These are phyloP conservation scores for Leccinum truebloodii DNA, from an alignment of 768 basidiomycete species.

Conservation along the genomic window DNA sequence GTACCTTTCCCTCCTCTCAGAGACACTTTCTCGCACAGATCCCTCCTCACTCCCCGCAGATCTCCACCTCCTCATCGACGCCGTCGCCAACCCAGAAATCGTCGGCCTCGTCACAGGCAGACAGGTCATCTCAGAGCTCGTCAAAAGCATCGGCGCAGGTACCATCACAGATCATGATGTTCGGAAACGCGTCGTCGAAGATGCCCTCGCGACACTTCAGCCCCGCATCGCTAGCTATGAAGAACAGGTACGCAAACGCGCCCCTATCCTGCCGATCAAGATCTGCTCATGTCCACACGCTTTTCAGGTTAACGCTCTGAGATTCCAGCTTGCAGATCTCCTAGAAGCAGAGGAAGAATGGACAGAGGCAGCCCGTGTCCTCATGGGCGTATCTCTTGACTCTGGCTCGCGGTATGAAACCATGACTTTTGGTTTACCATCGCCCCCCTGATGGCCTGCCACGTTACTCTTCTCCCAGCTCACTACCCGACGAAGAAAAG, in stretches of 20 bases:
- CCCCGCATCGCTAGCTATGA: conserved; percentile 89
- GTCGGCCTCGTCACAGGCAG: conserved; percentile 87
- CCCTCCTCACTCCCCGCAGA: conserved; percentile 48
- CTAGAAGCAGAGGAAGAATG: conserved; percentile 91
- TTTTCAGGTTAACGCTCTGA: conserved; percentile 71
- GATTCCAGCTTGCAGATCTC: conserved; percentile 90
- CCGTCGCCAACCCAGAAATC: conserved; percentile 79
- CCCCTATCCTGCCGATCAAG: not conserved
- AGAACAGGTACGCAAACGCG: conserved; percentile 68
- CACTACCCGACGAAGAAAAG: conserved; percentile 80
- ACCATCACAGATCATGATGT: conserved; percentile 53
- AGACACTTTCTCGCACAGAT: conserved; percentile 57
- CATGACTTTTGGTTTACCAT: not conserved
- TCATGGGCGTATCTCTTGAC: conserved; percentile 92
- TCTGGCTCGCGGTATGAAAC: conserved; percentile 74
- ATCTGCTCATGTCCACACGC: conserved; percentile 5
- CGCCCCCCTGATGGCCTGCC: conserved; percentile 2
- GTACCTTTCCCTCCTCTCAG: conserved; percentile 67
- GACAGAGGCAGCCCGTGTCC: conserved; percentile 87
- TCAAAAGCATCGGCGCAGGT: conserved; percentile 63
- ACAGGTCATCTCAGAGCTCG: conserved; percentile 84
- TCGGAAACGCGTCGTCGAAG: conserved; percentile 73
- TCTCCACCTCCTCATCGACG: conserved; percentile 72
- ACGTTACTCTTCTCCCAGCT: conserved; percentile 34
- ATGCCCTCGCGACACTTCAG: conserved; percentile 68